Evolutionary conservation across 306 rosid species (phyloP).

Genomic region (Vicia faba): DNA sequence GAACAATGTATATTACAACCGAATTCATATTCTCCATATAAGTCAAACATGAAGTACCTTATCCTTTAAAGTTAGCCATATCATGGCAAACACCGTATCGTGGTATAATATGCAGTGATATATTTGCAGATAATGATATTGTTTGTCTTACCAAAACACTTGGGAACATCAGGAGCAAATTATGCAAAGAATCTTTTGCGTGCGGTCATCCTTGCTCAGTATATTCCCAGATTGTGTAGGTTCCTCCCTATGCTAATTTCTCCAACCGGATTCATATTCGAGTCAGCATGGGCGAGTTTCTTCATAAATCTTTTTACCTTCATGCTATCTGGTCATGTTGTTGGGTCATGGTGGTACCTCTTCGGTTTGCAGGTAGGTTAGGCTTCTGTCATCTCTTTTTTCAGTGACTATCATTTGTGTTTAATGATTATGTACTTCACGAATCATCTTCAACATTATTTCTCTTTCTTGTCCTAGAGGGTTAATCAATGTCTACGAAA

Average conservation of each 20-base stretch:
- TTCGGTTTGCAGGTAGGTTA: constrained; percentile 76
- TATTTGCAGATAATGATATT: constrained; percentile 69
- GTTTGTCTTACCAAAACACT: constrained; percentile 47
- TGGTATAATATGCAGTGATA: background rate
- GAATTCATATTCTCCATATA: no score
- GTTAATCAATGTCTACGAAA: constrained; percentile 75
- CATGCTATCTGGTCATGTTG: constrained; percentile 72
- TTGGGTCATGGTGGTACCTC: constrained; percentile 89
- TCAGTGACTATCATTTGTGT: background rate
- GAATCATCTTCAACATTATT: background rate
- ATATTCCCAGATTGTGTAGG: constrained; percentile 72
- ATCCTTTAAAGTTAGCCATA: no score
- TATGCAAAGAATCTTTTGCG: constrained; percentile 66
- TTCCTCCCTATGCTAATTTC: constrained; percentile 68
- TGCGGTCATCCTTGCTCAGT: constrained; percentile 59
- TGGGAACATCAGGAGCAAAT: constrained; percentile 72
- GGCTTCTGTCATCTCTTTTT: constrained; percentile 4
- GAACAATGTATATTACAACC: no score
- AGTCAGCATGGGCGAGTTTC: constrained; percentile 83
- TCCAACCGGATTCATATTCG: constrained; percentile 72
- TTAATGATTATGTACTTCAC: background rate
- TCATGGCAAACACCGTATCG: no score
- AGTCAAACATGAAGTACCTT: no score
- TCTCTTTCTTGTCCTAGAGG: constrained; percentile 54
- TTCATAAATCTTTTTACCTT: constrained; percentile 72